Conservation (phyloP, 371 early-diverging fungal species). For the Homolaphlyctis polyrhiza region DNA sequence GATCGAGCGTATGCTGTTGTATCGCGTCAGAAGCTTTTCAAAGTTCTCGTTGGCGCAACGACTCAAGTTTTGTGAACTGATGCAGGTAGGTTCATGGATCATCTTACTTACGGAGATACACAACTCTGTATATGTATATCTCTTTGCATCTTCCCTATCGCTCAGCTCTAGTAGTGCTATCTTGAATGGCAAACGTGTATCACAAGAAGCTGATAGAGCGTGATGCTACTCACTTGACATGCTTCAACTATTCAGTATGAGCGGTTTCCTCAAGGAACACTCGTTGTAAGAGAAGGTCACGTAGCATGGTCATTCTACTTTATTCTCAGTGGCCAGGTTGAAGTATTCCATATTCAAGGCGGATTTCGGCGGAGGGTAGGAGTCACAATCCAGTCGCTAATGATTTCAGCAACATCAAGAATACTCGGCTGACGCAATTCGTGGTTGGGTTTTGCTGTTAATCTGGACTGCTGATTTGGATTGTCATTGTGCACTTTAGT, state of each 20-base stretch:
- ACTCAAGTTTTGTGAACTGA: not conserved
- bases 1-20: not conserved
- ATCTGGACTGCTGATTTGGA: too few relatives aligned
- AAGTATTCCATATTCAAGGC: constrained; percentile 13
- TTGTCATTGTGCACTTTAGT: too few relatives aligned
- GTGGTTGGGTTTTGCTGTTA: too few relatives aligned
- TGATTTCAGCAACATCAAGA: too few relatives aligned
- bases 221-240: too few relatives aligned
- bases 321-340: constrained; percentile 25
- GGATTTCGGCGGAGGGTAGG: not conserved
- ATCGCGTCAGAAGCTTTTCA: not conserved
- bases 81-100: not conserved
- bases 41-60: not conserved
- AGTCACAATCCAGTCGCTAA: not conserved
- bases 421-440: too few relatives aligned
- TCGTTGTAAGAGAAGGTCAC: constrained; percentile 25
- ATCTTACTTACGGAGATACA: too few relatives aligned
- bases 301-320: constrained; percentile 19
- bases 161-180: too few relatives aligned
- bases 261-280: constrained; percentile 3
- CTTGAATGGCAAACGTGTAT: too few relatives aligned
- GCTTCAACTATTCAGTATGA: not conserved
- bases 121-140: too few relatives aligned
- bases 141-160: too few relatives aligned
- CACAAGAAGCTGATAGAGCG: too few relatives aligned